A percentile compares a stretch with the other conserved stretches of the same genome.
phyloP scores from a whole-genome alignment of 1,284 basidiomycete species.

The Porogramme epimiltina region DNA sequence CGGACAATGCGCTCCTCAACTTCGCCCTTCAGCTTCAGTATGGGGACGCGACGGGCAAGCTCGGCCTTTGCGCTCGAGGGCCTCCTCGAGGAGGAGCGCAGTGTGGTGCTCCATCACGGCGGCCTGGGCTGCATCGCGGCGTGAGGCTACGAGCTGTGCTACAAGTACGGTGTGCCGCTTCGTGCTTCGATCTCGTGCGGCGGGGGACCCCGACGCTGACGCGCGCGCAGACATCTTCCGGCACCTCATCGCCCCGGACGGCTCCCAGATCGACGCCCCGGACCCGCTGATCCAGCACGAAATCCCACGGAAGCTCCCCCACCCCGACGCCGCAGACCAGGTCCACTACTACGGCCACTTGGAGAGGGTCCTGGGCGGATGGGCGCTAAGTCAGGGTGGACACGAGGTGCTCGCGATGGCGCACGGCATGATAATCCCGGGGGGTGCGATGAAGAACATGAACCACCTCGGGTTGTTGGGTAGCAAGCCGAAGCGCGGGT shows the following conservation, averaged over 20 bases:
- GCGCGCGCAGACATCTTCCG: too few relatives aligned
- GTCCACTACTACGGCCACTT: slow-evolving; percentile 87
- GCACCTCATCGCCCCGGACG: too few relatives aligned
- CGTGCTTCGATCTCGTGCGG: too few relatives aligned
- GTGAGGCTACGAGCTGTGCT: too few relatives aligned
- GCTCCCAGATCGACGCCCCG: too few relatives aligned
- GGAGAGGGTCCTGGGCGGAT: slow-evolving; percentile 65
- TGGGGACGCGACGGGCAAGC: slow-evolving; percentile 62
- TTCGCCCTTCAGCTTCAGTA: slow-evolving; percentile 81
- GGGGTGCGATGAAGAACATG: slow-evolving; percentile 75
- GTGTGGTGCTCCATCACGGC: slow-evolving; percentile 87
- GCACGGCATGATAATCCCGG: slow-evolving; percentile 94
- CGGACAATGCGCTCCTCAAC: slow-evolving; percentile 83
- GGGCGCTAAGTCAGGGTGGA: slow-evolving; percentile 79
- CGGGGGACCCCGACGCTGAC: too few relatives aligned
- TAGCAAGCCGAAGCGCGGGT: slow-evolving; percentile 87
- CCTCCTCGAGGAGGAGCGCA: slow-evolving; percentile 82
- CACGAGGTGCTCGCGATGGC: too few relatives aligned
- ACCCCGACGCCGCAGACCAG: slow-evolving; percentile 79
- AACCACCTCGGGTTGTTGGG: slow-evolving; percentile 83
- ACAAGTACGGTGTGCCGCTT: too few relatives aligned
- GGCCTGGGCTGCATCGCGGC: slow-evolving; percentile 91
- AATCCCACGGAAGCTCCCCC: slow-evolving; percentile 88
- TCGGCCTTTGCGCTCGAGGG: slow-evolving; percentile 90
- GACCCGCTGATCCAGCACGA: slow-evolving; percentile 91